Evolutionary conservation across 139 green algal genomes (phyloP), one percentile per base, ranked within the genome.

Genomic region (Chlorella sp.): DNA sequence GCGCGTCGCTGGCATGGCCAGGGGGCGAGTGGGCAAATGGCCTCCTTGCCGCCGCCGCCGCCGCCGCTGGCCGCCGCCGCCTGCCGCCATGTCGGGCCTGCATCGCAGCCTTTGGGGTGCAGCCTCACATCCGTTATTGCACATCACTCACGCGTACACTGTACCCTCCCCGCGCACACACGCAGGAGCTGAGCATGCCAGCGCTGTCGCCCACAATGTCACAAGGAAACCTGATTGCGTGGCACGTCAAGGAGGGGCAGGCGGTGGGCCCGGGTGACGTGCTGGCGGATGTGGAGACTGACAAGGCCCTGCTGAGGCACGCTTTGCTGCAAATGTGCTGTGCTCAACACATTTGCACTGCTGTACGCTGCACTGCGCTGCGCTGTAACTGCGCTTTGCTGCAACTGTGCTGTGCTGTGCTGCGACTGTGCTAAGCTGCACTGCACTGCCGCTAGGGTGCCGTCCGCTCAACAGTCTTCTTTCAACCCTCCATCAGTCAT

Each of bases 251-350:
- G 32, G 94, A 94, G 61, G 97, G 97, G 3, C 94, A 97, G 81
- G 91, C 93, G 76, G 90, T 99, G 0, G 87, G 88, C 32, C 85
- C 96, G 12, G 97, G 97, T 3, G 94, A 97, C 76, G 91, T 99
- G 26, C 92, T 99, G 37, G 96, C 95, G 16, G 97, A 99, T 24
- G 94, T 99, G 0, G 97, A 99, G 90, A 99, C 97, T 14, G 97
- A 99, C 93, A 99, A 99, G 91, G 97, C 97, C 1, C 97, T 94
- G 1, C 64, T 94, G 18, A 85, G 79, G 82, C 87, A 57, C 48
- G 48, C 48, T 66, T 61, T 21, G 21, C 15, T 66, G 78, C 22
- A 21, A 14, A 0, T 66, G 78, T 40, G 21, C 36, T 24, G 3
- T 84, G 78, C 78, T n/a, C n/a, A n/a, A n/a, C n/a, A n/a, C n/a